Evolutionary conservation across 75 land plant genomes (phyloP), one percentile per base, ranked within the genome.

Genomic region (Cupressus sempervirens): DNA sequence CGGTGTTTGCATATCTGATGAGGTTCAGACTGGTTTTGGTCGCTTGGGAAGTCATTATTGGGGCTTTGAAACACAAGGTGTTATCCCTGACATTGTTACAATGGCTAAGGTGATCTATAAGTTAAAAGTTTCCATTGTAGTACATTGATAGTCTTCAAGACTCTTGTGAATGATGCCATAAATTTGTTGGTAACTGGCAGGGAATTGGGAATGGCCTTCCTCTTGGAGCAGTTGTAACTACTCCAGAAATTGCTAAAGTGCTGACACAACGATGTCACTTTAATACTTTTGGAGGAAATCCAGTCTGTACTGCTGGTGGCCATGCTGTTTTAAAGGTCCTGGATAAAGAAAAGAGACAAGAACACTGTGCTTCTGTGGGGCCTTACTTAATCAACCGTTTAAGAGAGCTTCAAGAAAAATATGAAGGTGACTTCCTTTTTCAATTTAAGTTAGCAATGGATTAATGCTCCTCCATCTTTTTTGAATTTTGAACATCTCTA

Each of bases 201-300:
- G 99, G 98, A 12, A 92, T 98, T 87, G 99, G 99, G 56, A 98
- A 98, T 91, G 99, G 99, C 38, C 92, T 96, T 77, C 99, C 99
- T 40, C 86, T 96, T 52, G 99, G 95, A 43, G 99, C 99, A 40
- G 99, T 98, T 38, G 94, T 98, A 16, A 98, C 99, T 16, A 98
- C 99, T 82, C 98, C 98, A 41, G 92, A 98, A 86, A 98, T 98
- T 75, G 99, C 99, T 67, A 85, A 91, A 83, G 95, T 93, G 62
- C 83, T 98, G 86, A 91, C 97, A 48, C 93, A 91, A 14, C 86
- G 98, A 26, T 86, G 85, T 75, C 96, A 94, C 86, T 98, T 93
- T 87, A 96, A 96, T 85, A 98, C 99, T 43, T 98, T 97, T 85
- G 98, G 99, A 68, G 99, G 99, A n/a, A 98, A 96, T 82, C 99